Base-by-base conservation (phyloP, 1,284 basidiomycete genomes). In the Ustilago bromivora region DNA sequence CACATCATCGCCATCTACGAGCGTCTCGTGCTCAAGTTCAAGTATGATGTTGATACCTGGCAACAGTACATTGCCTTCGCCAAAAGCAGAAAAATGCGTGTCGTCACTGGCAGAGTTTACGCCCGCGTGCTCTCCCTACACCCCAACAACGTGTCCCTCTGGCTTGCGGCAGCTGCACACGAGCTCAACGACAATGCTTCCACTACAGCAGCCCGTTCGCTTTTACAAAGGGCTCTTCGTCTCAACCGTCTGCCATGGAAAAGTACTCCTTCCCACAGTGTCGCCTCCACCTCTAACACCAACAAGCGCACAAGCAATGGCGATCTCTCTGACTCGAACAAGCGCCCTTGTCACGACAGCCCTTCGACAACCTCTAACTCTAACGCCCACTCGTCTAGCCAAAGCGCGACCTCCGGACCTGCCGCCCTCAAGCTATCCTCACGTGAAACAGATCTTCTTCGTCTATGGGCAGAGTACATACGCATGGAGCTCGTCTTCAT, bases 401-500 rank as follows among this genome's bases (percentile, higher is more conserved):
- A 23, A 6, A 8, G 13, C 40, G 41, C 65, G 12, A 3, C 38
- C 0, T 76, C 76, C 1, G 76, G 76, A 15, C 76, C 76, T 32
- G 62, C 71, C n/a, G 47, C 43, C 9, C 66, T 78, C 41, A 78
- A 72, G 43, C 56, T 78, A 0, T 78, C 76, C 1, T 60, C 55
- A 2, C 46, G 72, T n/a, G 82, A 84, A 57, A 51, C 66, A 2
- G 77, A 77, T 56, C 57, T 82, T 46, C 65, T 85, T 23, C 76
- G 79, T n/a, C 75, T 85, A 5, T 84, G 82, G 82, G 62, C 82
- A 11, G 82, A 84, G 53, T 85, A 96, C 86, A 91, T 95, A 75
- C 92, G 92, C 82, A 94, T 97, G 91, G 95, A 98, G 86, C 88
- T 96, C 9, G 92, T 92, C 3, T 97, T 95, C 86, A 89, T 95